Conservation (phyloP, 345 rosid genomes). For the Boechera retrofracta region DNA sequence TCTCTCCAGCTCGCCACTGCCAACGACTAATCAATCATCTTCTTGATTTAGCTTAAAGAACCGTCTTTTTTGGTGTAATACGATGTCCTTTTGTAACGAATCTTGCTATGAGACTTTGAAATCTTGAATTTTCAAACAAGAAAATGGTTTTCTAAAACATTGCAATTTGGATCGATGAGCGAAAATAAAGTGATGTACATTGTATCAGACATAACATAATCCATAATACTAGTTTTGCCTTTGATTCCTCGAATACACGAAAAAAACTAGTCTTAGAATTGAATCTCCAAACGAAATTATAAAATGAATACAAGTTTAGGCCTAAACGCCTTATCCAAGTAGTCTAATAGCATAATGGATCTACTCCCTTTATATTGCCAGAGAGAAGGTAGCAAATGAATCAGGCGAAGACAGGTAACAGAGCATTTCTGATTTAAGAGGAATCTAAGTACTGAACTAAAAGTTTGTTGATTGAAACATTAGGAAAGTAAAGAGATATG, state of each 20-base stretch:
- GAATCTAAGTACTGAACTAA: conserved; percentile 9
- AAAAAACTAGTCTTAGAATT: too few species aligned
- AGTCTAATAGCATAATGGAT: neutral
- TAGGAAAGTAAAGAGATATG: neutral
- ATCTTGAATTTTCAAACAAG: neutral
- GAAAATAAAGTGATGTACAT: neutral
- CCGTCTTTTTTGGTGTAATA: neutral
- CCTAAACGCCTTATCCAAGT: neutral
- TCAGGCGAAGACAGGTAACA: too few species aligned
- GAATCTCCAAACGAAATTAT: too few species aligned
- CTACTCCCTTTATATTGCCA: neutral
- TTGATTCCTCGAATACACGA: too few species aligned
- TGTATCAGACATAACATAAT: neutral
- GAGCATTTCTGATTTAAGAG: too few species aligned
- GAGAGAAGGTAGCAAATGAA: too few species aligned
- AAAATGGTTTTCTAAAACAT: neutral
- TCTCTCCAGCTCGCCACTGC: conserved; percentile 88
- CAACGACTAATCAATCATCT: conserved; percentile 53
- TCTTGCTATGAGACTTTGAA: neutral
- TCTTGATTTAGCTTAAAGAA: neutral
- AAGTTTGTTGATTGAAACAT: neutral
- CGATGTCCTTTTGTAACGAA: neutral
- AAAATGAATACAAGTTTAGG: too few species aligned
- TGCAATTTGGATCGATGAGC: neutral
- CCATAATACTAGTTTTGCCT: neutral